A percentile compares a stretch with the other conserved stretches of the same genome.
Evolutionary conservation across 2,329 filamentous ascomycete genomes (phyloP).

Genomic region (Mycosphaerella sp.): DNA sequence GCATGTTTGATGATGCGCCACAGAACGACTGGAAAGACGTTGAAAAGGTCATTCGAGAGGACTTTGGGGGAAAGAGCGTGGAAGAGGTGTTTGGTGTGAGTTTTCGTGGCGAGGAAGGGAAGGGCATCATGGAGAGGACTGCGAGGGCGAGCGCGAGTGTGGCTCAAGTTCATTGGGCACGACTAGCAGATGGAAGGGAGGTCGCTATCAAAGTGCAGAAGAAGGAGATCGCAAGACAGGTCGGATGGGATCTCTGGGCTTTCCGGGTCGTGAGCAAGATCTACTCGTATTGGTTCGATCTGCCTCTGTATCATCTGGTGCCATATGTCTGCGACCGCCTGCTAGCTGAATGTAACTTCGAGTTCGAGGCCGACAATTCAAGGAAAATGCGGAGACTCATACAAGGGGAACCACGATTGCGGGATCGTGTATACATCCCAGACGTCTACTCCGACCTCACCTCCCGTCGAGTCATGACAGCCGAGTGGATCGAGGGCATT

Average conservation of each 20-base stretch:
- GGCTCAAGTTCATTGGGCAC: conserved; percentile 94
- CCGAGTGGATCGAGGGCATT: conserved; percentile 96
- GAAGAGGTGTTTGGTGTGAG: conserved; percentile 92
- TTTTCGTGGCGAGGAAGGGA: conserved; percentile 51
- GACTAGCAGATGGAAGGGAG: conserved; percentile 76
- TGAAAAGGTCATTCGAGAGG: conserved; percentile 75
- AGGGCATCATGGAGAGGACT: conserved; percentile 63
- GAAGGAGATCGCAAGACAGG: conserved; percentile 82
- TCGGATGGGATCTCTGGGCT: conserved; percentile 91
- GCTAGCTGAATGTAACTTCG: conserved; percentile 87
- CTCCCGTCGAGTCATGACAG: conserved; percentile 78
- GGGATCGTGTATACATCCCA: conserved; percentile 80
- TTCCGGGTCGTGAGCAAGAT: conserved; percentile 82
- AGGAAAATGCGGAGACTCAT: conserved; percentile 76
- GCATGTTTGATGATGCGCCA: conserved; percentile 97
- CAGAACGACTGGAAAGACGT: conserved; percentile 86
- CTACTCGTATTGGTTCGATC: conserved; percentile 82
- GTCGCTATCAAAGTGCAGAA: conserved; percentile 97
- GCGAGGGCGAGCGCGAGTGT: conserved; percentile 81
- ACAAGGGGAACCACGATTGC: conserved; percentile 65
- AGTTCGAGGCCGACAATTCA: conserved; percentile 83
- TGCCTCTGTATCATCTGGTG: conserved; percentile 86
- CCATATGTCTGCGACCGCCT: conserved; percentile 92
- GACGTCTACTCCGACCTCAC: conserved; percentile 76
- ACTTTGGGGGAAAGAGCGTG: conserved; percentile 70